These are phyloP conservation scores for Lipomyces kockii DNA, from an alignment of 805 yeast species.

Conservation along the genomic window DNA sequence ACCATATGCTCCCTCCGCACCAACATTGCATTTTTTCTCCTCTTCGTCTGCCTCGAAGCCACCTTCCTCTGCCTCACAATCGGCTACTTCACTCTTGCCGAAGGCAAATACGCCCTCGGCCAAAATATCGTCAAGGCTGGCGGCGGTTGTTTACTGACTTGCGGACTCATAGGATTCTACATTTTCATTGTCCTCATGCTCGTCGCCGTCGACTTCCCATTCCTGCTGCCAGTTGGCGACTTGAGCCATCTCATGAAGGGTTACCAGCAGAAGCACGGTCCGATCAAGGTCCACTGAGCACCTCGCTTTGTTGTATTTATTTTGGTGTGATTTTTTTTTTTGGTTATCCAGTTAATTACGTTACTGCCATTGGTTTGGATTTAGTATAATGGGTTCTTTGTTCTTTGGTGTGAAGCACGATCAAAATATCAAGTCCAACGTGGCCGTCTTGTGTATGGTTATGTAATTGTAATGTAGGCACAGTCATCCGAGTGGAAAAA, in stretches of 20 bases:
- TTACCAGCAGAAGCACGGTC: conserved; percentile 35
- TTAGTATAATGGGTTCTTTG: too few species aligned
- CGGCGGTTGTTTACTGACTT: conserved; percentile 30
- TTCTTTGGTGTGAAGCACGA: too few species aligned
- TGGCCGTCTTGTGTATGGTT: too few species aligned
- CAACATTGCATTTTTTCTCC: conserved; percentile 30
- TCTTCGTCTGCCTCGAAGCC: conserved; percentile 27
- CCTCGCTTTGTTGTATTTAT: background rate
- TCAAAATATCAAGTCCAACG: too few species aligned
- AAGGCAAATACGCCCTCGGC: conserved; percentile 12
- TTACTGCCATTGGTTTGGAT: too few species aligned
- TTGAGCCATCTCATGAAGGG: conserved; percentile 30
- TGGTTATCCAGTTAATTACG: too few species aligned
- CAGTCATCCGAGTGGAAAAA: too few species aligned
- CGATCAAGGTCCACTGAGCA: conserved; percentile 18
- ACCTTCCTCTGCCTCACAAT: conserved; percentile 27
- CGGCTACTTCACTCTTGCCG: conserved; percentile 25
- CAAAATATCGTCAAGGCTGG: conserved; percentile 28
- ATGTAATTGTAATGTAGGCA: too few species aligned
- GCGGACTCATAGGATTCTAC: conserved; percentile 33
- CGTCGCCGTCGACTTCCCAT: conserved; percentile 35
- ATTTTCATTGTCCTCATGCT: conserved; percentile 34
- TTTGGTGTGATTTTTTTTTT: background rate
- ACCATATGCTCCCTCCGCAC: conserved; percentile 34
- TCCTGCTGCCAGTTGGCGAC: conserved; percentile 35